phyloP scores from a whole-genome alignment of 768 basidiomycete species.

The Hericium coralloides region DNA sequence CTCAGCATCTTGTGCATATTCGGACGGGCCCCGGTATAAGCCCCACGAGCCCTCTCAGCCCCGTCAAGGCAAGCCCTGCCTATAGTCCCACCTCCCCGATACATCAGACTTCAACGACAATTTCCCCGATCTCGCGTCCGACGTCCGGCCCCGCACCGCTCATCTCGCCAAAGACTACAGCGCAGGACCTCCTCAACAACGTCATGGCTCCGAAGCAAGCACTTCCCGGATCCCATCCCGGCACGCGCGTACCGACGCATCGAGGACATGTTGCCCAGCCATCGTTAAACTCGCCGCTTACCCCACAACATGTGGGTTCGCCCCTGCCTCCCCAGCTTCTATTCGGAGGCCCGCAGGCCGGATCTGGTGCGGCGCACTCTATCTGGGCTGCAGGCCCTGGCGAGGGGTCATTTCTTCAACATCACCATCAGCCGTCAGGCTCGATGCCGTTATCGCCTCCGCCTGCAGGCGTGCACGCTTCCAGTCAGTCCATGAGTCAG shows the following conservation, averaged over 20 bases:
- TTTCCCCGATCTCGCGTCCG: not conserved
- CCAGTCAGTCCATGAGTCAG: slow-evolving; percentile 2
- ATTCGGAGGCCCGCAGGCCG: slow-evolving; percentile 30
- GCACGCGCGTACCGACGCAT: slow-evolving; percentile 5
- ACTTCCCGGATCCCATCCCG: slow-evolving; percentile 12
- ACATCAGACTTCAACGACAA: slow-evolving; percentile 11
- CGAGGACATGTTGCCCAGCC: slow-evolving; percentile 5
- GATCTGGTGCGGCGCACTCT: slow-evolving; percentile 37
- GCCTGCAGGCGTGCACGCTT: not conserved
- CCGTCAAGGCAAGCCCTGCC: slow-evolving; percentile 1
- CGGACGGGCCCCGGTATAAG: not conserved
- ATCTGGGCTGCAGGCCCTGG: slow-evolving; percentile 62
- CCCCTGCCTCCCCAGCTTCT: slow-evolving; percentile 35
- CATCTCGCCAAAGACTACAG: slow-evolving; percentile 35
- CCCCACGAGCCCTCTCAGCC: slow-evolving; percentile 8
- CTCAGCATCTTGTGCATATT: not conserved
- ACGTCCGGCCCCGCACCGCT: not conserved
- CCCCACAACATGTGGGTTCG: slow-evolving; percentile 12
- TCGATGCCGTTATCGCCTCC: slow-evolving; percentile 1
- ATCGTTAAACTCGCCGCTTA: slow-evolving; percentile 4
- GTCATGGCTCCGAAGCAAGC: slow-evolving; percentile 32
- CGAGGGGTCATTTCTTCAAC: slow-evolving; percentile 22
- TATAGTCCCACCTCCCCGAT: slow-evolving; percentile 23
- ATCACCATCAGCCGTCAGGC: slow-evolving; percentile 7
- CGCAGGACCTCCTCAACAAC: slow-evolving; percentile 56